A percentile compares a stretch with the other conserved stretches of the same genome.
phyloP scores from a whole-genome alignment of 192 early-diverging fungal species.

The Umbelopsis isabellina region DNA sequence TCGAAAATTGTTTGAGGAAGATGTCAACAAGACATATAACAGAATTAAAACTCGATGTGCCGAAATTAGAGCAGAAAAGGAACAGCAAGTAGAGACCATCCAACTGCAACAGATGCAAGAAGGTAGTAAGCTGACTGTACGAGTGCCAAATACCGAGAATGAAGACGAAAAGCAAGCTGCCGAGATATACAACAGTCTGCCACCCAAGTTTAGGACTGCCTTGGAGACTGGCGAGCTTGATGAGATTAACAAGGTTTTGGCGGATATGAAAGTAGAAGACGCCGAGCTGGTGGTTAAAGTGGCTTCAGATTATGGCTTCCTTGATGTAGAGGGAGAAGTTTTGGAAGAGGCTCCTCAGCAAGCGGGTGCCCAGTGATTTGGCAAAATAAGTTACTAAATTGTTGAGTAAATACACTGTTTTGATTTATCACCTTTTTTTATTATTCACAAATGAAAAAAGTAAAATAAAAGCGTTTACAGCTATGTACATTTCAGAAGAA shows the following conservation, averaged over 20 bases:
- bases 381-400: not conserved
- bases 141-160: constrained; percentile 58
- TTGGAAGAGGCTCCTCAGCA: constrained; percentile 30
- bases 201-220: constrained; percentile 74
- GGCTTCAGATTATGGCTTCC: constrained; percentile 75
- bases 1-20: constrained; percentile 79
- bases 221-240: constrained; percentile 77
- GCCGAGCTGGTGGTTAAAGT: constrained; percentile 78
- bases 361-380: not conserved
- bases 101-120: constrained; percentile 72
- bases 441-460: not conserved
- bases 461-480: not conserved
- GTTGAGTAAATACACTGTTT: not conserved
- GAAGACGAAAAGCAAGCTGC: constrained; percentile 59
- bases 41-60: constrained; percentile 79
- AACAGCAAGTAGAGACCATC: constrained; percentile 61
- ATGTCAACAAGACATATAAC: constrained; percentile 84
- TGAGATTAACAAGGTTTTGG: constrained; percentile 82
- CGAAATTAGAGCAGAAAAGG: constrained; percentile 57
- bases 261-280: constrained; percentile 65
- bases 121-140: constrained; percentile 71
- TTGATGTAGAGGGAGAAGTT: constrained; percentile 40
- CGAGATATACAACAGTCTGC: constrained; percentile 73
- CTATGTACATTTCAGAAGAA: constrained; percentile 13
- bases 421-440: not conserved